Percentiles rank a stretch among this genome's conserved stretches.
phyloP scores from a whole-genome alignment of 2,329 filamentous ascomycete genomes.

The Paramyrothecium roridum region DNA sequence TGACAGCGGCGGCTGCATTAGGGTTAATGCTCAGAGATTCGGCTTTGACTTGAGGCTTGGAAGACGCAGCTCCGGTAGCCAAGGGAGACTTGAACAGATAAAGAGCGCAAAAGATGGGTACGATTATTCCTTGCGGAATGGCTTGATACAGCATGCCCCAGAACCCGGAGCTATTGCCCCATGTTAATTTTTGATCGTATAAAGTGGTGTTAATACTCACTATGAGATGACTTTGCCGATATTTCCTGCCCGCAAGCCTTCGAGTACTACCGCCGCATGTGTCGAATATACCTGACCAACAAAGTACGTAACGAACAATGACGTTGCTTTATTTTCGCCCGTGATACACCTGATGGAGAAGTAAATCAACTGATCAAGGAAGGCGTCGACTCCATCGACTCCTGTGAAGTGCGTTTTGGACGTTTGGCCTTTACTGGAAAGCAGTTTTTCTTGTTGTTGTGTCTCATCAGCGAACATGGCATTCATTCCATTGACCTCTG shows the following conservation, averaged over 20 bases:
- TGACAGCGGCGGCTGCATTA: slow-evolving; percentile 3
- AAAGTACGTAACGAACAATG: slow-evolving; percentile 14
- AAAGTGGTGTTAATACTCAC: slow-evolving; percentile 6
- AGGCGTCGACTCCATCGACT: slow-evolving; percentile 9
- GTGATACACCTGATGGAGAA: slow-evolving; percentile 12
- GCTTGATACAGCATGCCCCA: slow-evolving; percentile 18
- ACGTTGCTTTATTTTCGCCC: slow-evolving; percentile 8
- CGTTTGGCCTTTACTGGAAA: background rate
- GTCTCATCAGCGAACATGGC: background rate
- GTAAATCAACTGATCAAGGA: slow-evolving; percentile 10
- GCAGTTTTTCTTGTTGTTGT: background rate
- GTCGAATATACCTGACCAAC: slow-evolving; percentile 14
- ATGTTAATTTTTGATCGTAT: background rate
- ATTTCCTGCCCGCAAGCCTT: slow-evolving; percentile 14
- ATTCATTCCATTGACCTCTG: background rate
- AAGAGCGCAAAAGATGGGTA: slow-evolving; percentile 16
- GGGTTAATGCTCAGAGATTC: slow-evolving; percentile 11
- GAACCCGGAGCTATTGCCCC: slow-evolving; percentile 9
- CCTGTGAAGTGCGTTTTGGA: slow-evolving; percentile 11
- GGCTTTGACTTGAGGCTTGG: slow-evolving; percentile 2
- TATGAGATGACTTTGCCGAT: slow-evolving; percentile 11
- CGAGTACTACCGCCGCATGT: slow-evolving; percentile 12
- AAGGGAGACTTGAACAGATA: slow-evolving; percentile 16
- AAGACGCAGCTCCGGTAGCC: slow-evolving; percentile 5
- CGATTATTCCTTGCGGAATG: slow-evolving; percentile 14